Evolutionary conservation across 1,284 basidiomycete genomes (phyloP), one percentile per base, ranked within the genome.

Genomic region (Apiotrichum sp.): DNA sequence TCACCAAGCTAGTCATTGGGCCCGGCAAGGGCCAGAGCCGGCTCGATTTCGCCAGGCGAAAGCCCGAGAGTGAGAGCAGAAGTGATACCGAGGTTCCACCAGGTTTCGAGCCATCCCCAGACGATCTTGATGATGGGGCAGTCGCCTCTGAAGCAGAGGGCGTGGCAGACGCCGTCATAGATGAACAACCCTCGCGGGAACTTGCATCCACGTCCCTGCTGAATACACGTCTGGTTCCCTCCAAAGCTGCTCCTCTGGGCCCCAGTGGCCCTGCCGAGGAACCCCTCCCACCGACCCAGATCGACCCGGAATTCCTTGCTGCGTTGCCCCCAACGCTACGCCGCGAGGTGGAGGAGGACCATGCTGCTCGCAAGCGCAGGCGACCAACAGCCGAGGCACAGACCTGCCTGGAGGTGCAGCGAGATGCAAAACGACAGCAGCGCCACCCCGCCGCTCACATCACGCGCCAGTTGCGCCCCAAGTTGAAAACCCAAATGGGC

Each of bases 1-100:
- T 97, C n/a, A 86, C 88, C 66, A 96, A 93, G 71, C 80, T 96
- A 0, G 90, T 93, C 69, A 68, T 68, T 71, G 80, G 65, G 13
- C 47, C 50, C 8, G n/a, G 38, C n/a, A 45, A 42, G 36, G 53
- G 72, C 0, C 72, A 74, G 53, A 60, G 57, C 4, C 47, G 58
- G 8, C 54, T 74, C 36, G 53, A 49, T 7, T 74, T 74, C 51
- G 58, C 33, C 10, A 54, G 47, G 49, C 14, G n/a, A 13, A 40
- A 13, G 32, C n/a, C 50, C 42, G 41, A 38, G 34, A 47, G 56
- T 13, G 48, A 54, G 42, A 44, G 14, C 16, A 22, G 22, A 22
- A 22, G 22, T 22, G 22, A 22, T 22, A 22, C 22, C 22, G 22
- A 22, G 22, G 22, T 22, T 22, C 22, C 22, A 22, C 22, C 22